Percentiles rank a stretch among this genome's conserved stretches.
phyloP scores from a whole-genome alignment of 495 filamentous ascomycete species.

The Penicillium bovifimosum region DNA sequence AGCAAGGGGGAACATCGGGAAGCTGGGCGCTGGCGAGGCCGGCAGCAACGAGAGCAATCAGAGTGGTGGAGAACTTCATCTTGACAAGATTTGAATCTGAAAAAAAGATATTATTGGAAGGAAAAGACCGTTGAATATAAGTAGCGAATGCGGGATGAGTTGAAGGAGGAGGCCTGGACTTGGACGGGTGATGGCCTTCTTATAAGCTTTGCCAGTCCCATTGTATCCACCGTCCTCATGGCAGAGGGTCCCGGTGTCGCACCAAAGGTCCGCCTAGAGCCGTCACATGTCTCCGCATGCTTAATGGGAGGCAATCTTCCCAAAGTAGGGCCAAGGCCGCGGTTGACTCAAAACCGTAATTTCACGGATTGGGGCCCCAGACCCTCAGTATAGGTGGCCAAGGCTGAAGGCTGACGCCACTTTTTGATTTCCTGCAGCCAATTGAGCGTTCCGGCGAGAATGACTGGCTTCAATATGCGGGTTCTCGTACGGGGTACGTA shows the following conservation, averaged over 20 bases:
- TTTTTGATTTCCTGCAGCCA: conserved; percentile 4
- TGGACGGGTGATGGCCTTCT: conserved; percentile 11
- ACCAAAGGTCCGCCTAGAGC: conserved; percentile 2
- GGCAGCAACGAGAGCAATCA: conserved; percentile 33
- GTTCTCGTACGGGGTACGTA: conserved; percentile 4
- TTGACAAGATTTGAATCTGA: conserved; percentile 13
- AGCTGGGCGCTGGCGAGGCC: conserved; percentile 38
- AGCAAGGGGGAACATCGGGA: conserved; percentile 39
- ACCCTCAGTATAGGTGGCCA: conserved; percentile 13
- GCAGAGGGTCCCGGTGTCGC: conserved; percentile 6
- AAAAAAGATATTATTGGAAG: conserved; percentile 2
- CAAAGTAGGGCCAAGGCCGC: conserved; percentile 10
- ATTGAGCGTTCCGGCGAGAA: conserved; percentile 1
- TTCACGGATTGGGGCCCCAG: conserved; percentile 4
- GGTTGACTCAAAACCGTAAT: conserved; percentile 17
- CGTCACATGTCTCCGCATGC: conserved; percentile 21
- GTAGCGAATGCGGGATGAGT: conserved; percentile 19
- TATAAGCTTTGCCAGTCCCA: conserved; percentile 18
- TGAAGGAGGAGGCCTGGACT: conserved; percentile 4
- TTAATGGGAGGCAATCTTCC: conserved; percentile 1
- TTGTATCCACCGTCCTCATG: neutral
- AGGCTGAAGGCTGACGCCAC: conserved; percentile 10
- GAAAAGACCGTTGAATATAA: conserved; percentile 25
- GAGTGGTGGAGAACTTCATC: conserved; percentile 37
- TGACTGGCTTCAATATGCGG: neutral